phyloP scores from a whole-genome alignment of 2,329 filamentous ascomycete species.

The Beauveria brongniartii region DNA sequence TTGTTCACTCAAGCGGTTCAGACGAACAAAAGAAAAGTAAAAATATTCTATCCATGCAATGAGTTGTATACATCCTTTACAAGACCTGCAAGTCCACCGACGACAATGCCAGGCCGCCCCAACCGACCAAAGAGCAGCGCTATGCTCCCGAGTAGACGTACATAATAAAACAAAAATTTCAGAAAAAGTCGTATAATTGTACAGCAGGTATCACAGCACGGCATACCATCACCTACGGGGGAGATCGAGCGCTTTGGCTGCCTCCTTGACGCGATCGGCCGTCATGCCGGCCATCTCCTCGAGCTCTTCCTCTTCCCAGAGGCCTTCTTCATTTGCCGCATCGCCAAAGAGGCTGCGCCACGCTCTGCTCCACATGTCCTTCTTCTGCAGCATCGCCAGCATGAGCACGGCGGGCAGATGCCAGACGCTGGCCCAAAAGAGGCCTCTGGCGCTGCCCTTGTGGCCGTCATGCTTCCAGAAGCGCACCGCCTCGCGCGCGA shows the following conservation, averaged over 20 bases:
- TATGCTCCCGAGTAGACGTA: not conserved
- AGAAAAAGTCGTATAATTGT: conserved; percentile 8
- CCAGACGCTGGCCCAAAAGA: conserved; percentile 99
- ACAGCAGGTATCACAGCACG: not conserved
- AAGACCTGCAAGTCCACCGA: not conserved
- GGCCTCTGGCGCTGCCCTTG: conserved; percentile 68
- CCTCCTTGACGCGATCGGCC: conserved; percentile 19
- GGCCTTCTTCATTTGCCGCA: conserved; percentile 50
- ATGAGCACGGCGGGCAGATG: conserved; percentile 86
- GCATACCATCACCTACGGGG: not conserved
- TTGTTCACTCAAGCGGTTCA: not conserved
- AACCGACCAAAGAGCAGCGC: not conserved
- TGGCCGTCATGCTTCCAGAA: conserved; percentile 77
- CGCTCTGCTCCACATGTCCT: conserved; percentile 80
- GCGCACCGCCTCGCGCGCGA: conserved; percentile 66
- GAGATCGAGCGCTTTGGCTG: conserved; percentile 8
- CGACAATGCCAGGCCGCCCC: not conserved
- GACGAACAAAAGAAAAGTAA: not conserved
- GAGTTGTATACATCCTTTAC: conserved; percentile 1
- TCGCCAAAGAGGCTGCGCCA: conserved; percentile 60
- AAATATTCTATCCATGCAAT: conserved; percentile 9
- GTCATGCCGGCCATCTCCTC: conserved; percentile 32
- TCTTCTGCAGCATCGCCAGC: conserved; percentile 85
- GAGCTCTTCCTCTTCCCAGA: conserved; percentile 49
- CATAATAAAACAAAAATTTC: conserved; percentile 18